Evolutionary conservation across 1,284 basidiomycete species (phyloP).

Genomic region (Trichosporon sp.): DNA sequence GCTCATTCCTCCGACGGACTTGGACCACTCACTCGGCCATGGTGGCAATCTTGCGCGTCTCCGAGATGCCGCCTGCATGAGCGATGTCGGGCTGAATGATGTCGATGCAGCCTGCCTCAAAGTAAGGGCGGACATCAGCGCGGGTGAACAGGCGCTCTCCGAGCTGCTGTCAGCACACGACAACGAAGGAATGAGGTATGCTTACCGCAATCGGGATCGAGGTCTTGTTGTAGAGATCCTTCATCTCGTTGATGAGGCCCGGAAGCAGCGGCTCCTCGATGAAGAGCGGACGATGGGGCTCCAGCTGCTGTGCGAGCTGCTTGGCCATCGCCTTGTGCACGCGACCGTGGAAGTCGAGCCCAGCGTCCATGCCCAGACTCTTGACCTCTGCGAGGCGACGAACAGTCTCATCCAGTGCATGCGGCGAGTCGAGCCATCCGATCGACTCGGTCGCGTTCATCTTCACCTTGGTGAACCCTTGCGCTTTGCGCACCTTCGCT

Average conservation of each 20-base stretch:
- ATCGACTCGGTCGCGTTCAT: conserved; percentile 57
- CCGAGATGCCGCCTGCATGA: conserved; percentile 60
- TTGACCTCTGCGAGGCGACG: conserved; percentile 61
- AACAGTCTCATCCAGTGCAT: conserved; percentile 57
- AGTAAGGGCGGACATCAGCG: conserved; percentile 63
- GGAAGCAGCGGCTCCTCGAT: conserved; percentile 69
- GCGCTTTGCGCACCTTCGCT: conserved; percentile 58
- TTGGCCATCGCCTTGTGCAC: conserved; percentile 72
- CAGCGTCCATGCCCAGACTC: conserved; percentile 61
- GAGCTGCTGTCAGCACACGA: conserved; percentile 40
- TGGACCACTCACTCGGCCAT: conserved; percentile 54
- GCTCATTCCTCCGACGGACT: background rate
- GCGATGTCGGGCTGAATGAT: conserved; percentile 69
- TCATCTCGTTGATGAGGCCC: conserved; percentile 49
- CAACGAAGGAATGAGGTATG: background rate
- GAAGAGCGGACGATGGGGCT: conserved; percentile 63
- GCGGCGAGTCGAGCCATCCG: conserved; percentile 52
- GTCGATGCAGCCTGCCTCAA: conserved; percentile 59
- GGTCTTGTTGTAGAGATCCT: conserved; percentile 50
- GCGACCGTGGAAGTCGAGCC: conserved; percentile 52
- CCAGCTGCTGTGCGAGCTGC: conserved; percentile 63
- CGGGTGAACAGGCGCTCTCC: conserved; percentile 67
- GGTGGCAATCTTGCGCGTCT: conserved; percentile 62
- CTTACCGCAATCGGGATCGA: conserved; percentile 50
- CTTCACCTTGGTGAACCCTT: conserved; percentile 67